Base-by-base conservation (phyloP, 371 early-diverging fungal genomes). In the Catenaria anguillulae region DNA sequence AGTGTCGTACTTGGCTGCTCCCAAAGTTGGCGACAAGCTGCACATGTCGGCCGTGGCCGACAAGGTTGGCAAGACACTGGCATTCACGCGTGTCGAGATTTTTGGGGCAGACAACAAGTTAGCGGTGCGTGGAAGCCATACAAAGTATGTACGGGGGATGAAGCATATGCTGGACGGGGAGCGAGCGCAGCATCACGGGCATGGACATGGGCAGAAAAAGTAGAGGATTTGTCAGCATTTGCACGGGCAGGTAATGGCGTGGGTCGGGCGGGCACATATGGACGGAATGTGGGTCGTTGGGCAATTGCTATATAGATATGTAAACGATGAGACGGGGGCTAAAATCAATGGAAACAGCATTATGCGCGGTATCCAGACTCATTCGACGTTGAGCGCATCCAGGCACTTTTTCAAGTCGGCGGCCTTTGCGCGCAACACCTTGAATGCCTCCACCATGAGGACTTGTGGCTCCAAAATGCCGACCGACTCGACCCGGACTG, bases 401-500 rank as follows among this genome's bases (percentile, higher is more conserved):
- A 50, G 31, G 29, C 29, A 50, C 31, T 26, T 31, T 13, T 23
- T 15, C 12, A 50, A 17, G 42, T 21, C 64, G 33, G 15, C 21
- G 69, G 90, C 85, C 75, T 95, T 95, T 61, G 86, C 79, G 59
- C 83, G 76, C 62, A 95, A 75, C 21, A 86, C 83, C 66, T 84
- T 75, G 15, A 89, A 72, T 21, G 93, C 86, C 69, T 85, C 81
- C 48, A 73, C 72, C 66, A 96, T 81, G 37, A 96, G 69, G 61
- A 78, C 77, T 65, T 89, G 81, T 5, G 95, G 88, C 43, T 84
- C 76, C 62, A 90, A 77, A 52, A 81, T 76, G 36, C 96, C 94
- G 10, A 87, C 85, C 8, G 92, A 88, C 74, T 96, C 94, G 63
- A 94, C 81, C 63, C 81, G 86, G 75, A 90, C 90, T 89, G 70